These are phyloP conservation scores for Kingdonia uniflora DNA, from an alignment of 164 flowering plant genomes.

Conservation along the genomic window DNA sequence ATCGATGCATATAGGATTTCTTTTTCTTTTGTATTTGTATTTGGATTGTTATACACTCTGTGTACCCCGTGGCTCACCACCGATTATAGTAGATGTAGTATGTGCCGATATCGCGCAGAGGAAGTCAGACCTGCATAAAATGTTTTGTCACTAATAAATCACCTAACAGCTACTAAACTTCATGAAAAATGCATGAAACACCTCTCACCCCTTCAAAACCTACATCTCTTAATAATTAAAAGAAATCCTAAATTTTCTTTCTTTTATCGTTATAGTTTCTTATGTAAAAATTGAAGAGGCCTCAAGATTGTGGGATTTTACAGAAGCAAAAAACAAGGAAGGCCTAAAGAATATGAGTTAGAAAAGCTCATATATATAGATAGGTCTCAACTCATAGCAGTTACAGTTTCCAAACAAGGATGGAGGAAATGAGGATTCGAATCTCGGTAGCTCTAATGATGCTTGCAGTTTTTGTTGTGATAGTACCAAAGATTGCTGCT, in stretches of 20 bases:
- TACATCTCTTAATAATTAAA: not conserved
- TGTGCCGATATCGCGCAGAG: too few species aligned
- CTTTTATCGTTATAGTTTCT: too few species aligned
- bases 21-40: too few species aligned
- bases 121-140: too few species aligned
- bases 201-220: constrained; percentile 2
- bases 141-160: not conserved
- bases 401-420: not conserved
- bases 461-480: not conserved
- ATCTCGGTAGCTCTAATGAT: not conserved
- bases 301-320: too few species aligned
- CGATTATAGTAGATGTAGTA: too few species aligned
- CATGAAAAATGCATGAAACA: constrained; percentile 5
- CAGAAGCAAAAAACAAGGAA: not conserved
- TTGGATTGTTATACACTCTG: too few species aligned
- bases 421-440: too few species aligned
- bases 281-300: too few species aligned
- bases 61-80: too few species aligned
- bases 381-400: not conserved
- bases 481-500: not conserved
- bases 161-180: constrained; percentile 6
- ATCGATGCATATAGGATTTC: too few species aligned
- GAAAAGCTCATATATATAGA: not conserved
- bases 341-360: constrained; percentile 1
- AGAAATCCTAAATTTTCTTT: too few species aligned